A percentile compares a stretch with the other conserved stretches of the same genome.
phyloP scores from a whole-genome alignment of 2,329 filamentous ascomycete species.

The Xylariaceae sp. region DNA sequence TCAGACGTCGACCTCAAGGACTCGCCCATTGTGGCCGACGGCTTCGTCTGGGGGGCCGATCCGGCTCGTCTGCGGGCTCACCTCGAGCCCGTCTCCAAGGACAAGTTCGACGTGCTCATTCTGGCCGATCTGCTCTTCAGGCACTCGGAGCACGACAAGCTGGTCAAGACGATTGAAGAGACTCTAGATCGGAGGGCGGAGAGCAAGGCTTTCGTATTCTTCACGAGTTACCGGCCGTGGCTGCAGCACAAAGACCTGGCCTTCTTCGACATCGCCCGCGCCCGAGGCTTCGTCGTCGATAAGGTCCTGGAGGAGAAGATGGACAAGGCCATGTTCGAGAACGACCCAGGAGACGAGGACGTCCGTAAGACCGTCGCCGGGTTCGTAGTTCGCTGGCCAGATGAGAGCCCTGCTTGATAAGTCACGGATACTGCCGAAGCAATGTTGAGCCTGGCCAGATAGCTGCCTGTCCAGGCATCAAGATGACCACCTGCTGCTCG shows the following conservation, averaged over 20 bases:
- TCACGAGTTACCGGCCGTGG: constrained; percentile 92
- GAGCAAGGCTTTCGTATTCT: constrained; percentile 75
- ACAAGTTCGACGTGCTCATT: constrained; percentile 70
- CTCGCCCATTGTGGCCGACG: constrained; percentile 48
- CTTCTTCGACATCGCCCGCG: constrained; percentile 73
- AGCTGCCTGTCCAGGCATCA: too few species aligned
- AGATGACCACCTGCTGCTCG: too few species aligned
- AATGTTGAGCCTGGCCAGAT: too few species aligned
- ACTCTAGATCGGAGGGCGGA: constrained; percentile 51
- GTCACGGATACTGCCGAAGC: too few species aligned
- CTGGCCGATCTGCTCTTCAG: constrained; percentile 88
- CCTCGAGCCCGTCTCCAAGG: constrained; percentile 33
- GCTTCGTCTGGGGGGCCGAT: constrained; percentile 78
- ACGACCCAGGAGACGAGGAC: constrained; percentile 77
- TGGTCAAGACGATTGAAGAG: constrained; percentile 63
- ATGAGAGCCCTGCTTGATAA: too few species aligned
- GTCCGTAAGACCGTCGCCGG: constrained; percentile 77
- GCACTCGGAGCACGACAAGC: constrained; percentile 74
- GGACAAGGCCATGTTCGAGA: constrained; percentile 82
- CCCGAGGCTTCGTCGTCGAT: constrained; percentile 65
- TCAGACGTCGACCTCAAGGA: constrained; percentile 17
- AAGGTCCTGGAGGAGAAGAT: constrained; percentile 76
- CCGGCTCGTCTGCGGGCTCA: constrained; percentile 49
- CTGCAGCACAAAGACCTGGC: constrained; percentile 73
- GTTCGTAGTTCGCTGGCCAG: constrained; percentile 63